Evolutionary conservation across 306 rosid species (phyloP).

Genomic region (Pterocarpus santalinus): DNA sequence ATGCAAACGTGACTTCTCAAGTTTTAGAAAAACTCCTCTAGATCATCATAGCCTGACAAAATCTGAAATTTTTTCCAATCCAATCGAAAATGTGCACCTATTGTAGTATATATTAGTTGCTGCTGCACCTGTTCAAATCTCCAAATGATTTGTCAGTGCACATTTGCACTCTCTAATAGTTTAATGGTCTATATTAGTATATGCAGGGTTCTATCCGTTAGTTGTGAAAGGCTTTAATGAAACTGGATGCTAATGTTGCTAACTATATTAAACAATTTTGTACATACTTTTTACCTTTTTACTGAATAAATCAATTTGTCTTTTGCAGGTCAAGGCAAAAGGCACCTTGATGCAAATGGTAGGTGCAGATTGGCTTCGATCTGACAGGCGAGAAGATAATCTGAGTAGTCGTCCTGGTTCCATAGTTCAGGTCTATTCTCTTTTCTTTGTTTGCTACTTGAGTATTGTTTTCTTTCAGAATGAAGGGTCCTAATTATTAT

Average conservation of each 20-base stretch:
- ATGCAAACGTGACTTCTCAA: slow-evolving; percentile 15
- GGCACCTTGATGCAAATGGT: slow-evolving; percentile 77
- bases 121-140: too few relatives aligned
- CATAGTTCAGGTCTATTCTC: slow-evolving; percentile 72
- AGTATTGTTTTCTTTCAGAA: background rate
- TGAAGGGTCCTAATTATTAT: background rate
- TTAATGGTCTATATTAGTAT: background rate
- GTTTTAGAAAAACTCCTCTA: background rate
- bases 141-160: background rate
- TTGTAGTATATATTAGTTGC: too few relatives aligned
- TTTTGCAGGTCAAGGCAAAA: slow-evolving; percentile 72
- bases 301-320: slow-evolving; percentile 17
- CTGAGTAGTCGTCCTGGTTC: slow-evolving; percentile 72
- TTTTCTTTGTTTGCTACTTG: slow-evolving; percentile 9
- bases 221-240: slow-evolving; percentile 11
- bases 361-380: slow-evolving; percentile 86
- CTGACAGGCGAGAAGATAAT: slow-evolving; percentile 73
- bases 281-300: background rate
- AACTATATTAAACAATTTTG: background rate
- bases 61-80: too few relatives aligned
- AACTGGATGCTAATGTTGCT: background rate
- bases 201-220: background rate
- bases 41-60: background rate
- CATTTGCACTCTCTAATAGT: background rate
- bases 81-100: too few relatives aligned